Conservation (phyloP, 2,329 filamentous ascomycete genomes). For the Drechslerella coelobrocha region DNA sequence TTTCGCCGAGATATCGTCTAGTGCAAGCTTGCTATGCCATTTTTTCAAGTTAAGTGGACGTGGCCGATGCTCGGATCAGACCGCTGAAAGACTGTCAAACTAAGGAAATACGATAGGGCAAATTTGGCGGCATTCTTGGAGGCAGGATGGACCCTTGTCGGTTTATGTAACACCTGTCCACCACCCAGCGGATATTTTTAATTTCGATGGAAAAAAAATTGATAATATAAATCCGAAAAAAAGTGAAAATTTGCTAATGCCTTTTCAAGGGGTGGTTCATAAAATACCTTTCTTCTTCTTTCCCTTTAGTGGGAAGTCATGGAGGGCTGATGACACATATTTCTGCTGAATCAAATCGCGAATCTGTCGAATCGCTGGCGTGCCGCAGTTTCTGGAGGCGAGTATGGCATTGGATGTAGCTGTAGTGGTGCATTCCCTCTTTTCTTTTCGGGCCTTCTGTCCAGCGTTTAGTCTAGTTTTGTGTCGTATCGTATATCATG, state of each 20-base stretch:
- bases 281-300: background rate
- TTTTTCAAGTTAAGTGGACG: too few relatives aligned
- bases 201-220: background rate
- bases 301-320: background rate
- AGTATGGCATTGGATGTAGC: background rate
- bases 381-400: background rate
- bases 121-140: background rate
- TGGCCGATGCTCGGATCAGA: background rate
- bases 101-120: background rate
- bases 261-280: background rate
- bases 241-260: background rate
- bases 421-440: background rate
- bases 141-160: background rate
- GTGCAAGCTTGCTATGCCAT: too few relatives aligned
- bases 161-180: background rate
- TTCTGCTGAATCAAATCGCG: background rate
- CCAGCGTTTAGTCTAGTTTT: background rate
- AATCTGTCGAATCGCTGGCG: background rate
- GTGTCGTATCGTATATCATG: background rate
- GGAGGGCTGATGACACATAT: background rate
- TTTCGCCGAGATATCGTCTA: too few relatives aligned
- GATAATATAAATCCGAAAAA: conserved; percentile 1
- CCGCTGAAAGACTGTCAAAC: background rate
- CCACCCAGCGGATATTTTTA: background rate
- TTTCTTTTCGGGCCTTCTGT: too few relatives aligned